Base-by-base conservation (phyloP, 345 rosid species). In the Alliaria petiolata region DNA sequence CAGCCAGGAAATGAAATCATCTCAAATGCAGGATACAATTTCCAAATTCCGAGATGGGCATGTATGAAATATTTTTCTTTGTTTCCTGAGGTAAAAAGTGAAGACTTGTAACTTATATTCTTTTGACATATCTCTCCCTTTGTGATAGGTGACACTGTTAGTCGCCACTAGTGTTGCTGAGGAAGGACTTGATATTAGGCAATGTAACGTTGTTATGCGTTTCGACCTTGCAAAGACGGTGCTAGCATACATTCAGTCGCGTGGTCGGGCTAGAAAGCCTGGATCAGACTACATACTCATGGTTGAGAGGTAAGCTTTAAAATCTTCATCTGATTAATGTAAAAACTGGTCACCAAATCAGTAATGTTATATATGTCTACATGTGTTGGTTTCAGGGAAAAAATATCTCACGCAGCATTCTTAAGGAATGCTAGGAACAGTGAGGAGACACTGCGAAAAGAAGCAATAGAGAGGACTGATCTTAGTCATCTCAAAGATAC, bases 221-320 rank as follows among this genome's bases (percentile, higher is more conserved):
- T 95, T 95, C 78, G 99, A 95, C 76, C 99, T 95, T 60, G 99
- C 99, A 57, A 95, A 95, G 85, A 95, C 99, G 65, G 99, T 95
- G 52, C 81, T 95, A 59, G 99, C 99, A 14, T 91, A 95, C 72
- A 95, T 95, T 79, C 99, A 95, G 82, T 95, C 99, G 0, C 89
- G 99, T 69, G 99, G 99, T 64, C 91, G 99, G 78, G 99, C 99
- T 53, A 86, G 99, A 83, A 95, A 95, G 81, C 97, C 99, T 76
- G 99, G 99, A 40, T 95, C 99, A 76, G 95, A 88, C 86, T 95
- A 95, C 63, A 89, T 95, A 74, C 87, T 95, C 83, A 95, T 95
- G 99, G 89, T 87, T 78, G 99, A 95, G 85, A 91, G 99, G 99
- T 95, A n/a, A n/a, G n/a, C n/a, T n/a, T n/a, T n/a, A n/a, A n/a